Evolutionary conservation across 805 yeast genomes (phyloP), one percentile per base, ranked within the genome.

Genomic region (Saturnispora besseyi): DNA sequence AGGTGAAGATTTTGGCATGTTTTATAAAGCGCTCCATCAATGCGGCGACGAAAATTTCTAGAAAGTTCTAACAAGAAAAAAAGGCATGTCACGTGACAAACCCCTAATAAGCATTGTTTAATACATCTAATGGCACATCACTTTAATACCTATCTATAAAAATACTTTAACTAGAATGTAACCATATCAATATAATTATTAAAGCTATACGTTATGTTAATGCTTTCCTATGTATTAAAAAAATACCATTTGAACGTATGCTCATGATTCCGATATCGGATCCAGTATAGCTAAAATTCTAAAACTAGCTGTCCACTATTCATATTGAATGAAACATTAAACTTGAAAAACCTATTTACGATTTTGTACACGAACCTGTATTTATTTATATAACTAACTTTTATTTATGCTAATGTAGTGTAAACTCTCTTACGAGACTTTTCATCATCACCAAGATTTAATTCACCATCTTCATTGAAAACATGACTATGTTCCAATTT

Each of bases 381-480:
- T 36, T 18, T 18, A 18, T 15, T 15, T 30, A 28, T 18, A 31
- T 21, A 36, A 13, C 29, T 21, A 36, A 22, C 22, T 29, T 22
- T 32, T 12, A 30, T 15, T 45, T 49, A 64, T 10, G 60, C 63
- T 32, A 64, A 50, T 3, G 68, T 64, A 10, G 67, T 64, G 61
- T 79, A 90, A 0, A 78, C 81, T 63, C 97, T 79, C 75, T 90
- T 90, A 61, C 78, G 75, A 1, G 84, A 75, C 32, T 66, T 67
- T 15, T 53, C 56, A 55, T 76, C 75, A 13, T 51, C 50, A n/a
- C 48, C 49, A 7, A 41, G 30, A 4, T 26, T 54, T 53, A 77
- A 81, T 55, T 81, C 84, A 29, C 70, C 71, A 45, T 79, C 86
- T 58, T 87, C 96, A 44, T 78, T 74, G 60, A 81, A 89, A 61